Base-by-base conservation (phyloP, 1,284 basidiomycete genomes). In the Pterulicium gracile region DNA sequence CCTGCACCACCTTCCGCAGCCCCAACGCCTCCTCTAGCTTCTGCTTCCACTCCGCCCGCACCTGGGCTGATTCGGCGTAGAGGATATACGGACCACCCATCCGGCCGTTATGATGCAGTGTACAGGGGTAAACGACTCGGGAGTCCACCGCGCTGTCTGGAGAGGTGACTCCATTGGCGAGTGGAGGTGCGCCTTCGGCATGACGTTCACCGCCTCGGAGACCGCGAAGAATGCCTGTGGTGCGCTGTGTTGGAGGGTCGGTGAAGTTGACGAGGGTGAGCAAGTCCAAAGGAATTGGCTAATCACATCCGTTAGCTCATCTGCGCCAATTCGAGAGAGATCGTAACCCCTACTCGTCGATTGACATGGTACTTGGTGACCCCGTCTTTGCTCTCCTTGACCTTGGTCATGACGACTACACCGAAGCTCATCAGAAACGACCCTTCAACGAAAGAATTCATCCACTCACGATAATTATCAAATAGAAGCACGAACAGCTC, bases 271-370 rank as follows among this genome's bases (percentile, higher is more conserved):
- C 79, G 2, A 93, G 64, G 2, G 79, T 81, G 34, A 97, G 70
- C 5, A 97, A 70, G 56, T 94, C 91, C 50, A 96, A 69, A 3
- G 92, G 91, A 44, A 95, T 89, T 0, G 92, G 92, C 87, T 92
- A 52, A 22, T 13, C 46, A 40, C 12, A 7, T 35, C 22, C n/a
- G 20, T 21, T 12, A 7, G 7, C 0, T 23, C 43, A 13, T 2
- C 20, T 1, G 18, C 15, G 20, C n/a, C n/a, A 46, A 17, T 42
- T 34, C 4, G 34, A 27, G 24, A 49, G 19, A 22, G 35, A 21
- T 43, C 34, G 17, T 20, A 47, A 15, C n/a, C 66, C 78, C 55
- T 56, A 90, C 89, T 55, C 87, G 71, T 50, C 86, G 75, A 60
- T 84, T 85, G 51, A 95, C 82, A 49, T 81, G 73, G 56, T 85